Evolutionary conservation across 176 grass and related monocot genomes (phyloP).

Genomic region (Elymus sibiricus): DNA sequence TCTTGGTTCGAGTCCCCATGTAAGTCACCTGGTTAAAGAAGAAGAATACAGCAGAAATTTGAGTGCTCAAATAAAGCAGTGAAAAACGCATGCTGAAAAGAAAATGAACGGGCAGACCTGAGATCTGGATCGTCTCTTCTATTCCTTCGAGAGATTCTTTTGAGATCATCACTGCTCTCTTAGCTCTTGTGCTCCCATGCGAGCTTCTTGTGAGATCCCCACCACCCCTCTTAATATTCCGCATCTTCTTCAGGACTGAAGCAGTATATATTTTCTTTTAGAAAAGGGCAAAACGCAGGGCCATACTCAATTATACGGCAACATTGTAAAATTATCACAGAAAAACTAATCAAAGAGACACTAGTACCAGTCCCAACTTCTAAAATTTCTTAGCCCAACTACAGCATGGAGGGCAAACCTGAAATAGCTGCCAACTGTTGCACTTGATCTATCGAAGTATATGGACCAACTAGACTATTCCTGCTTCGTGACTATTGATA

Average conservation of each 20-base stretch:
- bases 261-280: neutral
- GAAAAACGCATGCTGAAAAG: neutral
- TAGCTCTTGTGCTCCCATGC: neutral
- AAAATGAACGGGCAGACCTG: slow-evolving; percentile 7
- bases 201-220: neutral
- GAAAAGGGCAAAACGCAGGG: neutral
- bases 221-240: neutral
- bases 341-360: neutral
- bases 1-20: neutral
- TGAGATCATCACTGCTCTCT: neutral
- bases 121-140: neutral
- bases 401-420: too few relatives aligned
- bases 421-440: too few relatives aligned
- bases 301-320: neutral
- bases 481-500: too few relatives aligned
- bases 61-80: neutral
- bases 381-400: too few relatives aligned
- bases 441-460: too few relatives aligned
- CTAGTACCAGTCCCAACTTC: too few relatives aligned
- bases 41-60: neutral
- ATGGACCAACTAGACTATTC: too few relatives aligned
- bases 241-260: neutral
- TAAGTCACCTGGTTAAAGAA: neutral
- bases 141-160: neutral
- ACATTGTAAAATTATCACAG: neutral